These are phyloP conservation scores for Cardamine occulta DNA, from an alignment of 345 rosid genomes.

Conservation along the genomic window DNA sequence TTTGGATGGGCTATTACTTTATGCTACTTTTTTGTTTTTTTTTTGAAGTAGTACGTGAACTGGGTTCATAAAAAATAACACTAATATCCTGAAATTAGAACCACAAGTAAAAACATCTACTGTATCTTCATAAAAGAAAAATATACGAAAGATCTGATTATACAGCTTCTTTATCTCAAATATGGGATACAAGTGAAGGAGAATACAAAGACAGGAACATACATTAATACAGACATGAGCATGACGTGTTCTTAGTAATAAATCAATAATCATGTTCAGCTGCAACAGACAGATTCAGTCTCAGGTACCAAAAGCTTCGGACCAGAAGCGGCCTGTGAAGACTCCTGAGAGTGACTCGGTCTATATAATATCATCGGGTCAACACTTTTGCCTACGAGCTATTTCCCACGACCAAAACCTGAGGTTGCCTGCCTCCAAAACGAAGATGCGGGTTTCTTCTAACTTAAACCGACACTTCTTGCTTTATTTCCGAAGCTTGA, in stretches of 20 bases:
- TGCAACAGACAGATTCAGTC: slow-evolving; percentile 29
- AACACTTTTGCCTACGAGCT: slow-evolving; percentile 28
- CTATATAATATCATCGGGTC: slow-evolving; percentile 30
- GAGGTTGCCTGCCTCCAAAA: slow-evolving; percentile 36
- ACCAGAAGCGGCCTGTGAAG: slow-evolving; percentile 30
- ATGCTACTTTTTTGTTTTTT: no score
- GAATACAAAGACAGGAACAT: slow-evolving; percentile 12
- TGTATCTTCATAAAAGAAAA: not conserved
- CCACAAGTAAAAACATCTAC: not conserved
- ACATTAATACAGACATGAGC: slow-evolving; percentile 26
- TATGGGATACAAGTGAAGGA: slow-evolving; percentile 2
- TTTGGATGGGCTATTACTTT: not conserved
- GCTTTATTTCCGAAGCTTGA: slow-evolving; percentile 44
- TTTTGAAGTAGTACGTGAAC: not conserved
- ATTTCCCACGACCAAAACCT: slow-evolving; percentile 35
- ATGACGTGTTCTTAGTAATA: slow-evolving; percentile 33
- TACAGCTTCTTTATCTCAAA: not conserved
- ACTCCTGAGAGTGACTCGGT: slow-evolving; percentile 19
- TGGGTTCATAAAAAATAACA: not conserved
- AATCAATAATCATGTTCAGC: slow-evolving; percentile 25
- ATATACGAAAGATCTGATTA: not conserved
- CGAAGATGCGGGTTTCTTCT: slow-evolving; percentile 16
- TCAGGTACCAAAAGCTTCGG: slow-evolving; percentile 29
- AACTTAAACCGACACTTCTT: slow-evolving; percentile 42
- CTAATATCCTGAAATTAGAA: not conserved